Conservation (phyloP, 2,329 filamentous ascomycete species). For the Colletotrichum sp. region DNA sequence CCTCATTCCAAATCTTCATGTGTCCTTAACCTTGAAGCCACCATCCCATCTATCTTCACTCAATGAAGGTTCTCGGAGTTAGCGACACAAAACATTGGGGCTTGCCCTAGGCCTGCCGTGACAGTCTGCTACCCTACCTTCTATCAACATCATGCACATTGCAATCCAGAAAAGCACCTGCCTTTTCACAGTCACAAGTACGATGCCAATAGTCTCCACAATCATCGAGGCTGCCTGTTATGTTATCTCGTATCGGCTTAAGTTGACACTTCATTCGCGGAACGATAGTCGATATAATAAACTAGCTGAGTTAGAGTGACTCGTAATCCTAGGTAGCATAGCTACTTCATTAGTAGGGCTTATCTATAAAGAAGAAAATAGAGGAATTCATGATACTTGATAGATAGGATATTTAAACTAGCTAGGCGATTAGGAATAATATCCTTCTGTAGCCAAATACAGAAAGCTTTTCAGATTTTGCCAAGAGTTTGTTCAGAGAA, state of each 20-base stretch:
- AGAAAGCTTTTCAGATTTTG: not conserved
- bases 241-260: not conserved
- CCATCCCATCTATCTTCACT: not conserved
- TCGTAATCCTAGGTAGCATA: accelerated
- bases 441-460: not conserved
- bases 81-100: accelerated
- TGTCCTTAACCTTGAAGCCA: not conserved
- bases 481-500: not conserved
- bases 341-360: not conserved
- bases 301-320: not conserved
- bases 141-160: not conserved
- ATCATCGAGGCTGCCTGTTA: not conserved
- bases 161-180: not conserved
- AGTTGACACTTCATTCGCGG: not conserved
- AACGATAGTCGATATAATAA: not conserved
- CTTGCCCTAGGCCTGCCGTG: not conserved
- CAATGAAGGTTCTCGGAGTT: not conserved
- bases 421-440: not conserved
- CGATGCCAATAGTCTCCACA: not conserved
- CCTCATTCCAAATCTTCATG: not conserved
- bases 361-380: not conserved
- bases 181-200: not conserved
- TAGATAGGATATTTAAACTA: not conserved
- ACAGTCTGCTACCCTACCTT: not conserved
- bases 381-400: not conserved